Evolutionary conservation across 2,329 filamentous ascomycete genomes (phyloP).

Genomic region (Plenodomus tracheiphilus): DNA sequence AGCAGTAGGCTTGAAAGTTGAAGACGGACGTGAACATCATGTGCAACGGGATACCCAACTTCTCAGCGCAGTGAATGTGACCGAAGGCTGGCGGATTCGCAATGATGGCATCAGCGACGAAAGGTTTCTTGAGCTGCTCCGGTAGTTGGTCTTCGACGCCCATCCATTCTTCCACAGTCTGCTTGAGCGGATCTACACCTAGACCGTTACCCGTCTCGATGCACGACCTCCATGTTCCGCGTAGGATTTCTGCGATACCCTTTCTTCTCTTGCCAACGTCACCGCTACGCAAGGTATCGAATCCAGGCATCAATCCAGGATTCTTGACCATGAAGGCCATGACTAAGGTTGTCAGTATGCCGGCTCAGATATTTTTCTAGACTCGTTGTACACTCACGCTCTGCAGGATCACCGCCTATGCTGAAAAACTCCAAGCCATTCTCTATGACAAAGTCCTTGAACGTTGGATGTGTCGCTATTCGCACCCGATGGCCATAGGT

Average conservation of each 20-base stretch:
- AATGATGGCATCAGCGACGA: constrained; percentile 82
- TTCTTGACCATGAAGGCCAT: constrained; percentile 90
- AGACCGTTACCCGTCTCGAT: constrained; percentile 74
- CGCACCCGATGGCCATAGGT: constrained; percentile 54
- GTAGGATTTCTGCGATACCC: constrained; percentile 77
- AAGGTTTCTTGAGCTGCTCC: constrained; percentile 57
- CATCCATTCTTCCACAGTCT: constrained; percentile 58
- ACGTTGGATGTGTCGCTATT: constrained; percentile 53
- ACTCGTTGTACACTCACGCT: constrained; percentile 20
- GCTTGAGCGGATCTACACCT: constrained; percentile 54
- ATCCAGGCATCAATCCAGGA: constrained; percentile 80
- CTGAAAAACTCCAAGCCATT: constrained; percentile 57
- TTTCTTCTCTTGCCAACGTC: constrained; percentile 75
- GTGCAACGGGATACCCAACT: constrained; percentile 73
- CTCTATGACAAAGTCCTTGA: constrained; percentile 54
- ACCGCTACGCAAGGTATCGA: constrained; percentile 74
- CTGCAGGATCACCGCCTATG: constrained; percentile 54
- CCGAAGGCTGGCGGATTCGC: constrained; percentile 79
- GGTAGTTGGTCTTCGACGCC: constrained; percentile 43
- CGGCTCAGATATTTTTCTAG: neutral
- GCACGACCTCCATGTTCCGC: constrained; percentile 85
- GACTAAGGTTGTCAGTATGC: constrained; percentile 16
- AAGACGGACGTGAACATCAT: constrained; percentile 82
- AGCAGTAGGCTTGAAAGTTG: neutral
- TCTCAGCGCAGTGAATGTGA: constrained; percentile 75